A percentile compares a stretch with the other conserved stretches of the same genome.
These are phyloP conservation scores for Leccinum pallidistipes DNA, from an alignment of 1,284 basidiomycete genomes.

Conservation along the genomic window DNA sequence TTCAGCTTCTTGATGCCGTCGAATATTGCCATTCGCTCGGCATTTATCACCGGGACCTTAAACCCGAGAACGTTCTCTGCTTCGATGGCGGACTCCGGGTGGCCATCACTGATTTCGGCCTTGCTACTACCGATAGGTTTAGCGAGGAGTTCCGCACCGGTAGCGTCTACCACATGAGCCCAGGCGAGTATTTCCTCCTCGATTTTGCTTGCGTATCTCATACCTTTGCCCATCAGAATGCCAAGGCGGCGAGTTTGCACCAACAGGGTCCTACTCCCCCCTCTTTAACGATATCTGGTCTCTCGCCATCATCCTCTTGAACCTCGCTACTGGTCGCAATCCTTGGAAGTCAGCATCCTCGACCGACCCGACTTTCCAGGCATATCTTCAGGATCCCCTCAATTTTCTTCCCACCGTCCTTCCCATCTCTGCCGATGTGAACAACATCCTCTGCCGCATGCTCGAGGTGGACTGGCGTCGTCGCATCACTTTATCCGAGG, in stretches of 20 bases:
- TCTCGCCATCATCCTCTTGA: slow-evolving; percentile 93
- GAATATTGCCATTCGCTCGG: slow-evolving; percentile 86
- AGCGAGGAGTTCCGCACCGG: slow-evolving; percentile 96
- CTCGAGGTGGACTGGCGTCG: slow-evolving; percentile 73
- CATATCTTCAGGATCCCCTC: slow-evolving; percentile 64
- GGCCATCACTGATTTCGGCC: slow-evolving; percentile 94
- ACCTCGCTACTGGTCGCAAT: slow-evolving; percentile 93
- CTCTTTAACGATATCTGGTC: slow-evolving; percentile 97
- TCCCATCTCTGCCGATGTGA: slow-evolving; percentile 71
- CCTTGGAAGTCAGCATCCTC: slow-evolving; percentile 96
- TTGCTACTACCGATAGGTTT: slow-evolving; percentile 87
- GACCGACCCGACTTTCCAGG: slow-evolving; percentile 66
- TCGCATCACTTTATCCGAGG: slow-evolving; percentile 68
- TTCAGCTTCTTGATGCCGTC: slow-evolving; percentile 93
- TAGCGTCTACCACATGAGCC: slow-evolving; percentile 96
- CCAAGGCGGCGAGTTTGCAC: slow-evolving; percentile 80
- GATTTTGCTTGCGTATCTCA: slow-evolving; percentile 10
- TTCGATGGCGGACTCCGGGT: slow-evolving; percentile 78
- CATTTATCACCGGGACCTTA: slow-evolving; percentile 96
- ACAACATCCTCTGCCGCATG: slow-evolving; percentile 65
- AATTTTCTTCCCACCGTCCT: slow-evolving; percentile 73
- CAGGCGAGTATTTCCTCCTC: slow-evolving; percentile 56
- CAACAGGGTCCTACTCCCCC: slow-evolving; percentile 77
- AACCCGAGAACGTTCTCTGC: slow-evolving; percentile 97
- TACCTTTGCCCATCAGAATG: slow-evolving; percentile 60